phyloP scores from a whole-genome alignment of 225 moss, liverwort and hornwort species.

The Bryum argenteum region DNA sequence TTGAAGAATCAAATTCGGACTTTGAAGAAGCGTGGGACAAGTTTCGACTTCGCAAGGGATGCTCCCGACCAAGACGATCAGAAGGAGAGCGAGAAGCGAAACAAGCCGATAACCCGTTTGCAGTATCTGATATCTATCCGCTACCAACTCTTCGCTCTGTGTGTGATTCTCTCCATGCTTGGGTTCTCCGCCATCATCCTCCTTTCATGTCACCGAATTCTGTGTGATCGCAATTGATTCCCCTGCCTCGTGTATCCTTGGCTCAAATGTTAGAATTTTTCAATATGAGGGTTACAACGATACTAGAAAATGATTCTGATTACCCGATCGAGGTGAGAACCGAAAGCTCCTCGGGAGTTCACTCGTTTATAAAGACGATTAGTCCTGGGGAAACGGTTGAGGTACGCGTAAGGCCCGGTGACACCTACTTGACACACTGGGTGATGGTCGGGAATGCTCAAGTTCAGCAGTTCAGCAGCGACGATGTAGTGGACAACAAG shows the following conservation, averaged over 20 bases:
- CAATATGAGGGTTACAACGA: not conserved
- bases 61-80: constrained; percentile 21
- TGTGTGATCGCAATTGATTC: constrained; percentile 4
- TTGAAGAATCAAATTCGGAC: constrained; percentile 23
- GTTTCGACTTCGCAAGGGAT: constrained; percentile 13
- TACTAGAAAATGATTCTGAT: constrained; percentile 17
- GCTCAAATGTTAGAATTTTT: not conserved
- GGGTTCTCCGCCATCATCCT: constrained; percentile 30
- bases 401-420: constrained; percentile 1
- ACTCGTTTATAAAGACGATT: constrained; percentile 11
- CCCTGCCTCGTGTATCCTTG: not conserved
- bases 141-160: constrained; percentile 20
- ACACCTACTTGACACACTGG: constrained; percentile 32
- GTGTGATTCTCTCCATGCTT: constrained; percentile 35
- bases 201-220: constrained; percentile 15
- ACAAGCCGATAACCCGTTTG: not conserved
- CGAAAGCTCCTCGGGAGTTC: constrained; percentile 28
- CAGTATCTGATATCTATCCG: not conserved
- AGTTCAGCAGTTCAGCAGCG: constrained; percentile 18
- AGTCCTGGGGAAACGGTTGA: not conserved
- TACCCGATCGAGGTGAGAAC: constrained; percentile 13
- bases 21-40: constrained; percentile 22
- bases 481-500: constrained; percentile 32
- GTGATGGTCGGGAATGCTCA: constrained; percentile 9
- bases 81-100: not conserved